Conservation (phyloP, 768 basidiomycete species). For the Neoboletus magnificus region DNA sequence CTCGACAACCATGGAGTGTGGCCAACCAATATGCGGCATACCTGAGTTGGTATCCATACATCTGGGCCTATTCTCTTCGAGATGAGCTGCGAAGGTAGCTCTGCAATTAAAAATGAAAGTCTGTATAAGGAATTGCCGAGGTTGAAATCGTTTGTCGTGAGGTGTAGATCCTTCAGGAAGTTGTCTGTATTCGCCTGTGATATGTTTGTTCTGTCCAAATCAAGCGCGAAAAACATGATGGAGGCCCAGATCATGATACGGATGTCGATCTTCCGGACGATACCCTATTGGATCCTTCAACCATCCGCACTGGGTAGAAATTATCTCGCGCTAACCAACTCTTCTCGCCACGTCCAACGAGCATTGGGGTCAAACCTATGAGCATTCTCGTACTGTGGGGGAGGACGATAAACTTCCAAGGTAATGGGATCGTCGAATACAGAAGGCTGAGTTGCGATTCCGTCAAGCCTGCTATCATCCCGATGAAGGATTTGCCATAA, state of each 20-base stretch:
- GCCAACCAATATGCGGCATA: slow-evolving; percentile 10
- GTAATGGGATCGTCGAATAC: slow-evolving; percentile 37
- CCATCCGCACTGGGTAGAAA: not conserved
- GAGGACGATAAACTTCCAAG: slow-evolving; percentile 30
- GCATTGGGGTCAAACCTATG: slow-evolving; percentile 57
- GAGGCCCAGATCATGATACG: slow-evolving; percentile 61
- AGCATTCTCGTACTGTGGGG: slow-evolving; percentile 52
- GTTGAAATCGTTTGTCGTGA: slow-evolving; percentile 65
- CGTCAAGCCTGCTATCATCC: slow-evolving; percentile 40
- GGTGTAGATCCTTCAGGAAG: slow-evolving; percentile 55
- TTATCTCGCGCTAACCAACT: slow-evolving; percentile 38
- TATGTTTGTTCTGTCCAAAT: slow-evolving; percentile 59
- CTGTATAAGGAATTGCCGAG: slow-evolving; percentile 58
- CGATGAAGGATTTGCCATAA: slow-evolving; percentile 21
- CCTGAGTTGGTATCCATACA: slow-evolving; percentile 12
- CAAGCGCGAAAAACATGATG: slow-evolving; percentile 55
- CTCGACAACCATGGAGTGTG: not conserved
- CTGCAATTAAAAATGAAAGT: no score
- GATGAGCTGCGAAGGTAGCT: no score
- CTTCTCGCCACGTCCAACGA: slow-evolving; percentile 72
- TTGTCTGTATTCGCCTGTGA: slow-evolving; percentile 69
- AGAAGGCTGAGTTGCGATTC: slow-evolving; percentile 57
- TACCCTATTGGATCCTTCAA: slow-evolving; percentile 28
- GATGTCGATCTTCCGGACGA: slow-evolving; percentile 60
- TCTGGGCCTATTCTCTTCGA: no score